Percentiles rank a stretch among this genome's conserved stretches.
Evolutionary conservation across 2,329 filamentous ascomycete genomes (phyloP).

Genomic region (Calonectria multiphialidica): DNA sequence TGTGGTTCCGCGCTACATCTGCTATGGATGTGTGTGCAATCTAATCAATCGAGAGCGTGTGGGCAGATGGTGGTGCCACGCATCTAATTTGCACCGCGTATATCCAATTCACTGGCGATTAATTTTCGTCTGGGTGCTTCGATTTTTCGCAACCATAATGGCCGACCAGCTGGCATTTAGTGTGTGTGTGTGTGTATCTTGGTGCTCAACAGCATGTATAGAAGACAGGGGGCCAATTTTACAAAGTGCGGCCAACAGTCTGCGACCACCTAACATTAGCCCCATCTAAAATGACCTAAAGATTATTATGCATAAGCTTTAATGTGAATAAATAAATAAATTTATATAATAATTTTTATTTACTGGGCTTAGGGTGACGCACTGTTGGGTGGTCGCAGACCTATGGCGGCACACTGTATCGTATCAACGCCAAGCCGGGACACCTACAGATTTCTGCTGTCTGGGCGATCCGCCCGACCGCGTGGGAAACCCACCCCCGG

Average conservation of each 20-base stretch:
- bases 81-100: not conserved
- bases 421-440: constrained; percentile 45
- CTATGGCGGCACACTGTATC: too few species aligned
- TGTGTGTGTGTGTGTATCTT: not conserved
- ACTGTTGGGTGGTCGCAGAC: too few species aligned
- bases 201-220: too few species aligned
- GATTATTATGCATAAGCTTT: too few species aligned
- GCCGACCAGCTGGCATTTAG: not conserved
- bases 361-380: too few species aligned
- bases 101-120: not conserved
- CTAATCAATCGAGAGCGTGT: constrained; percentile 7
- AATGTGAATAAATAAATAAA: too few species aligned
- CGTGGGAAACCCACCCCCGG: constrained; percentile 13
- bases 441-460: constrained; percentile 20
- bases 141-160: not conserved
- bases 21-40: not conserved
- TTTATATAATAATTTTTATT: too few species aligned
- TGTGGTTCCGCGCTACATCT: constrained; percentile 11
- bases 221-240: too few species aligned
- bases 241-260: too few species aligned
- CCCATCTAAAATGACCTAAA: too few species aligned
- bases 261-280: too few species aligned
- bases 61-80: constrained; percentile 4
- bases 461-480: constrained; percentile 35
- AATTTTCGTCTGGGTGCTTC: not conserved